Percentiles rank a stretch among this genome's conserved stretches.
phyloP scores from a whole-genome alignment of 805 yeast genomes.

The Debaryomyces castellii region DNA sequence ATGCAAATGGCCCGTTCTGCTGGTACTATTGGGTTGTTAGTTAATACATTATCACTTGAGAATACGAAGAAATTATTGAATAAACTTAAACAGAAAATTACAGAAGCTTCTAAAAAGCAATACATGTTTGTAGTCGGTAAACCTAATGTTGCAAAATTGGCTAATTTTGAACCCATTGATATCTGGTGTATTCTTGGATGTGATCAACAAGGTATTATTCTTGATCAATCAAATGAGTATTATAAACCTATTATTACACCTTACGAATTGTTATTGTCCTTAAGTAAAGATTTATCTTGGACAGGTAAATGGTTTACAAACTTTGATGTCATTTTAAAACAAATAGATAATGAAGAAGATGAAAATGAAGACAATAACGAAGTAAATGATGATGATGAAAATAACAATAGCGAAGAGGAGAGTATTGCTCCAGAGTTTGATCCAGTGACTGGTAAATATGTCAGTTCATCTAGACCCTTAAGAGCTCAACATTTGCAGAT shows the following conservation, averaged over 20 bases:
- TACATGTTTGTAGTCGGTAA: slow-evolving; percentile 96
- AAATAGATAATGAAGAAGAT: slow-evolving; percentile 37
- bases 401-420: slow-evolving; percentile 33
- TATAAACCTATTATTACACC: slow-evolving; percentile 93
- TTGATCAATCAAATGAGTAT: slow-evolving; percentile 77
- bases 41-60: slow-evolving; percentile 81
- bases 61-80: slow-evolving; percentile 71
- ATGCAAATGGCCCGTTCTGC: slow-evolving; percentile 91
- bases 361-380: slow-evolving; percentile 27
- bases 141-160: slow-evolving; percentile 95
- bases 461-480: slow-evolving; percentile 72
- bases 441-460: slow-evolving; percentile 80
- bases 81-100: slow-evolving; percentile 58
- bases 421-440: slow-evolving; percentile 78
- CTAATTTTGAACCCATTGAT: slow-evolving; percentile 92
- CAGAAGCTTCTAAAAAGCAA: slow-evolving; percentile 81
- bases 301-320: slow-evolving; percentile 91
- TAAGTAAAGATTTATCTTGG: slow-evolving; percentile 78
- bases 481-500: slow-evolving; percentile 66
- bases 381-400: slow-evolving; percentile 17
- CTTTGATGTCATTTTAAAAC: slow-evolving; percentile 53
- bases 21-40: slow-evolving; percentile 86
- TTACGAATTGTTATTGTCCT: slow-evolving; percentile 80
- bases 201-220: slow-evolving; percentile 86
- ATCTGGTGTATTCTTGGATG: slow-evolving; percentile 95